Evolutionary conservation across 2,329 filamentous ascomycete genomes (phyloP).

Genomic region (Aspergillus terreus): DNA sequence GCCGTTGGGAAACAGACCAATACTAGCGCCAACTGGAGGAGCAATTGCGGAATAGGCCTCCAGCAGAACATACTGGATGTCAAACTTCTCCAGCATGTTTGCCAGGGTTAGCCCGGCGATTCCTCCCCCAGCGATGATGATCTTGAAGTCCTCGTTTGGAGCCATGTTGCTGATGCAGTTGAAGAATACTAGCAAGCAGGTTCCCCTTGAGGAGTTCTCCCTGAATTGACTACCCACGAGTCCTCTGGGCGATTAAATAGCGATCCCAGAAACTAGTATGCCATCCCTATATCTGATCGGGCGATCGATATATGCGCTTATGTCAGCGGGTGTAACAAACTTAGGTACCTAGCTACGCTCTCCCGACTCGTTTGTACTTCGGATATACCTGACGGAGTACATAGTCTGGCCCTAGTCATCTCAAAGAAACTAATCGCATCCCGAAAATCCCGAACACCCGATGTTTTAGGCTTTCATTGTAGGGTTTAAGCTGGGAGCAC

Average conservation of each 20-base stretch:
- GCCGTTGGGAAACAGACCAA: constrained; percentile 45
- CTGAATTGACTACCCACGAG: neutral
- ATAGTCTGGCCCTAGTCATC: too few species aligned
- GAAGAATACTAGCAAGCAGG: neutral
- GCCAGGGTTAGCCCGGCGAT: constrained; percentile 48
- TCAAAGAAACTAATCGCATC: too few species aligned
- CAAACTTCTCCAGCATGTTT: constrained; percentile 43
- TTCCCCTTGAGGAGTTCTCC: neutral
- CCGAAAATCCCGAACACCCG: too few species aligned
- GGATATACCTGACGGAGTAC: too few species aligned
- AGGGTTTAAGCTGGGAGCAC: too few species aligned
- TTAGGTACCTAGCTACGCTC: too few species aligned
- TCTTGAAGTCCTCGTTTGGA: constrained; percentile 10
- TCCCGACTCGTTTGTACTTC: too few species aligned
- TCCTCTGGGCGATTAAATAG: neutral
- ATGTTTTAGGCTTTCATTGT: too few species aligned
- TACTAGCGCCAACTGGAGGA: constrained; percentile 47
- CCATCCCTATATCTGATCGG: neutral
- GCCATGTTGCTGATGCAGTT: neutral
- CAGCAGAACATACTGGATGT: constrained; percentile 49
- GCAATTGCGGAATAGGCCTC: constrained; percentile 36
- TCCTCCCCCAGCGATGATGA: constrained; percentile 50
- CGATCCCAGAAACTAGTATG: neutral
- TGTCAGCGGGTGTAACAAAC: neutral
- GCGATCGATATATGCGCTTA: neutral